Conservation (phyloP, 2,329 filamentous ascomycete genomes). For the Colletotrichum lini region DNA sequence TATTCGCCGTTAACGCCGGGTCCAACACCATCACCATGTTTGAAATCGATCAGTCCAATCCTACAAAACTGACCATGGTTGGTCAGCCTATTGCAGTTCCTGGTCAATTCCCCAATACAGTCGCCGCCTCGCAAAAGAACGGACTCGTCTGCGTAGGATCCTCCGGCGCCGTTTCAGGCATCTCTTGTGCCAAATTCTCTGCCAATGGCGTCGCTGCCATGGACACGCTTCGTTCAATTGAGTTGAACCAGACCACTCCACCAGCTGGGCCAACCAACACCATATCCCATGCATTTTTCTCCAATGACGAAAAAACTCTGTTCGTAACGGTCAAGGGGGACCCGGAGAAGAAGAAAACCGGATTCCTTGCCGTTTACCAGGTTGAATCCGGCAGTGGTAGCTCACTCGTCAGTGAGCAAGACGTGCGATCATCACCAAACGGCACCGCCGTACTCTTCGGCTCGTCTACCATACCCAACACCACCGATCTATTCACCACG, state of each 20-base stretch:
- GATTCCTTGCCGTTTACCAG: constrained; percentile 68
- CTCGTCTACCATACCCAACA: constrained; percentile 60
- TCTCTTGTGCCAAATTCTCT: constrained; percentile 60
- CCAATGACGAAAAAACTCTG: constrained; percentile 64
- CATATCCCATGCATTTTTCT: constrained; percentile 73
- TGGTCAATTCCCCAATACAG: constrained; percentile 67
- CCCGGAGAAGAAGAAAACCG: constrained; percentile 66
- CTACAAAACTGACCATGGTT: constrained; percentile 60
- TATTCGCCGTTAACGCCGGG: constrained; percentile 70
- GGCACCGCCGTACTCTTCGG: constrained; percentile 74
- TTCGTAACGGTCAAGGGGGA: constrained; percentile 74
- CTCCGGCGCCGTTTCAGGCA: constrained; percentile 59
- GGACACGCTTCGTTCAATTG: constrained; percentile 62
- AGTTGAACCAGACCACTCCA: constrained; percentile 69
- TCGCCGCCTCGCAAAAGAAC: constrained; percentile 61
- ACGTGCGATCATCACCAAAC: constrained; percentile 58
- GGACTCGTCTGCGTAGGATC: constrained; percentile 62
- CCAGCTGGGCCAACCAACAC: constrained; percentile 71
- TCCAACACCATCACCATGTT: constrained; percentile 68
- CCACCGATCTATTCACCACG: constrained; percentile 64
- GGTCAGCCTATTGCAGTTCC: constrained; percentile 60
- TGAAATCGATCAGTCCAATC: constrained; percentile 56
- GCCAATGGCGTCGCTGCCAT: constrained; percentile 56
- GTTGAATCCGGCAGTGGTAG: constrained; percentile 48
- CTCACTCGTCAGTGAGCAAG: constrained; percentile 45